Conservation (phyloP, 768 basidiomycete species). For the Leccinum pellstonianum region DNA sequence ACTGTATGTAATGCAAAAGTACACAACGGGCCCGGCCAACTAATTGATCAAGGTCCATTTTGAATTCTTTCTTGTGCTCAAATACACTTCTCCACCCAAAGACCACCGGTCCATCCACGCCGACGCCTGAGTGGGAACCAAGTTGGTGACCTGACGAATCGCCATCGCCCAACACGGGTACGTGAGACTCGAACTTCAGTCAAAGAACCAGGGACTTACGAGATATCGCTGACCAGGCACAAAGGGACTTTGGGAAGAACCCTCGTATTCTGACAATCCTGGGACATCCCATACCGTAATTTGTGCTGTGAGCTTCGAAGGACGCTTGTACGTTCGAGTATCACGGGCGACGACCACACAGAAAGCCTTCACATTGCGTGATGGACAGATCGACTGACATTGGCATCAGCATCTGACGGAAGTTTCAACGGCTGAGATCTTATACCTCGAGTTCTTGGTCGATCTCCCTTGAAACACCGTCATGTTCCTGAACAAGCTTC, state of each 20-base stretch:
- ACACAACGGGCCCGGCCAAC: not conserved
- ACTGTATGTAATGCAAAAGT: not conserved
- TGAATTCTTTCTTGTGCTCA: constrained; percentile 65
- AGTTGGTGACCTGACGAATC: constrained; percentile 49
- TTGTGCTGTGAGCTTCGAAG: constrained; percentile 62
- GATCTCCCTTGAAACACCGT: constrained; percentile 56
- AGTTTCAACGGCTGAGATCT: not conserved
- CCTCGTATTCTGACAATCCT: constrained; percentile 49
- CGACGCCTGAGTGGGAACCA: constrained; percentile 62
- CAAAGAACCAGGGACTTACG: constrained; percentile 39
- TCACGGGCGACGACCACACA: constrained; percentile 70
- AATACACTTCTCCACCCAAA: constrained; percentile 62
- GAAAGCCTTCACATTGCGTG: constrained; percentile 74
- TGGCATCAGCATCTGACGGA: constrained; percentile 4
- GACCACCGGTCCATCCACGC: constrained; percentile 70
- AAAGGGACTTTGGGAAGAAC: constrained; percentile 49
- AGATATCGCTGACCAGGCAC: constrained; percentile 64
- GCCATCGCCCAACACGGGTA: not conserved
- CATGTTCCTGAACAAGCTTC: constrained; percentile 47
- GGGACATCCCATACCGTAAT: constrained; percentile 83
- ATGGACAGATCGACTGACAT: constrained; percentile 58
- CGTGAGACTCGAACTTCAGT: constrained; percentile 1
- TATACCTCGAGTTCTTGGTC: constrained; percentile 72
- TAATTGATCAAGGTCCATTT: constrained; percentile 48
- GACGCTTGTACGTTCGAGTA: constrained; percentile 49